Percentiles rank a stretch among this genome's conserved stretches.
These are phyloP conservation scores for Paulownia fortunei DNA, from an alignment of 257 asterid genomes.

Conservation along the genomic window DNA sequence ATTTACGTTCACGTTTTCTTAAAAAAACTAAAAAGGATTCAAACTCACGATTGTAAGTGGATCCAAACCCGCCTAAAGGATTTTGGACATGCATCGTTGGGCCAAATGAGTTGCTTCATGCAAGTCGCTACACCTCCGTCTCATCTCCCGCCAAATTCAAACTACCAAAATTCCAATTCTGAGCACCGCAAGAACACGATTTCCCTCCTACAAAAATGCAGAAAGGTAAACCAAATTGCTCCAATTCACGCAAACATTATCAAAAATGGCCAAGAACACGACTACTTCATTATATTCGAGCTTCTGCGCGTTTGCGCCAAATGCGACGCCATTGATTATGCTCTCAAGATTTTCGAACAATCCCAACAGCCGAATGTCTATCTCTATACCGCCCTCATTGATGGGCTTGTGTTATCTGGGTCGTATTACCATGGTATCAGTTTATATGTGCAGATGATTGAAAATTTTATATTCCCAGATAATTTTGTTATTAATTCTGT, in stretches of 20 bases:
- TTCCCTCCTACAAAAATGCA: constrained; percentile 42
- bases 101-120: constrained; percentile 36
- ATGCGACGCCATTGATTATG: constrained; percentile 46
- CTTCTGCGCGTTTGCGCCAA: constrained; percentile 56
- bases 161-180: constrained; percentile 20
- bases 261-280: constrained; percentile 42
- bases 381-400: constrained; percentile 55
- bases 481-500: constrained; percentile 51
- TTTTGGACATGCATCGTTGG: background rate
- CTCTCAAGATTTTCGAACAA: constrained; percentile 46
- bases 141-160: constrained; percentile 38
- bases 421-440: constrained; percentile 27
- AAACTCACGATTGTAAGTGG: too few relatives aligned
- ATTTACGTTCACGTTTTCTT: background rate
- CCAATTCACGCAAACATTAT: constrained; percentile 47
- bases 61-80: too few relatives aligned
- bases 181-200: constrained; percentile 36
- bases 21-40: background rate
- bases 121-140: constrained; percentile 15
- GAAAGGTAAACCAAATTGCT: constrained; percentile 36
- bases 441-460: constrained; percentile 44
- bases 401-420: constrained; percentile 45
- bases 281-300: constrained; percentile 54
- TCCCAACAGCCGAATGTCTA: constrained; percentile 48
- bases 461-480: constrained; percentile 45